Percentiles rank a stretch among this genome's conserved stretches.
Conservation (phyloP, 2,329 filamentous ascomycete genomes). For the Cladosporium austrohemisphaericum region DNA sequence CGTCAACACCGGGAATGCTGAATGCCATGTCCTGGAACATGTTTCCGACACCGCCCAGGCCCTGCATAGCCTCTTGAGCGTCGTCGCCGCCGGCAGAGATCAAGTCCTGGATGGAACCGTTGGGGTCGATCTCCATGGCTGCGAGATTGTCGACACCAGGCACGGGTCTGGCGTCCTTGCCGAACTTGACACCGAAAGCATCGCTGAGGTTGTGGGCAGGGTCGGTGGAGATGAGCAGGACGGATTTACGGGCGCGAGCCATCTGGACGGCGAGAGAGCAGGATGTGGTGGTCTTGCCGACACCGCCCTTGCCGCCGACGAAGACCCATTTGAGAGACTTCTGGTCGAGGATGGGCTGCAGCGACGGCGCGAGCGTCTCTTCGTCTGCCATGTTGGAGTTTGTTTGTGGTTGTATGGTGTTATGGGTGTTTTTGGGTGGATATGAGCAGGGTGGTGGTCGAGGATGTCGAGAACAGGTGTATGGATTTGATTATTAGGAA, state of each 20-base stretch:
- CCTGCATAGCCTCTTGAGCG: constrained; percentile 65
- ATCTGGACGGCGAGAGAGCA: constrained; percentile 98
- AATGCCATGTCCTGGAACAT: constrained; percentile 99
- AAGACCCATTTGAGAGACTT: constrained; percentile 97
- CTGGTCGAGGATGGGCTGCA: constrained; percentile 93
- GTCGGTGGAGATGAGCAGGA: constrained; percentile 96
- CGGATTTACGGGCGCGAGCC: constrained; percentile 87
- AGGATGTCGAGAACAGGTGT: background rate
- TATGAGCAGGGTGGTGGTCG: background rate
- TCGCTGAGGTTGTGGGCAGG: constrained; percentile 97
- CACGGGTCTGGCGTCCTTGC: constrained; percentile 91
- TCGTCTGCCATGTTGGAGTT: constrained; percentile 53
- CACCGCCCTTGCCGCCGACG: constrained; percentile 95
- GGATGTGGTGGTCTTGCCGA: constrained; percentile 98
- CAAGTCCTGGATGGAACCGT: constrained; percentile 94
- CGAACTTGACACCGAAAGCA: constrained; percentile 98
- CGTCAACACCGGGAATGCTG: constrained; percentile 95
- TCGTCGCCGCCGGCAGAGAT: constrained; percentile 73
- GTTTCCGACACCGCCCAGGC: constrained; percentile 68
- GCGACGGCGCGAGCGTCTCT: constrained; percentile 81
- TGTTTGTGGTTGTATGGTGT: background rate
- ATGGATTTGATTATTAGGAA: no score
- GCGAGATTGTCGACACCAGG: constrained; percentile 91
- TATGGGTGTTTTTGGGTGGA: constrained; percentile 2
- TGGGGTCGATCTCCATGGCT: constrained; percentile 99